These are phyloP conservation scores for Ambrosia artemisiifolia DNA, from an alignment of 129 eudicot genomes.

Conservation along the genomic window DNA sequence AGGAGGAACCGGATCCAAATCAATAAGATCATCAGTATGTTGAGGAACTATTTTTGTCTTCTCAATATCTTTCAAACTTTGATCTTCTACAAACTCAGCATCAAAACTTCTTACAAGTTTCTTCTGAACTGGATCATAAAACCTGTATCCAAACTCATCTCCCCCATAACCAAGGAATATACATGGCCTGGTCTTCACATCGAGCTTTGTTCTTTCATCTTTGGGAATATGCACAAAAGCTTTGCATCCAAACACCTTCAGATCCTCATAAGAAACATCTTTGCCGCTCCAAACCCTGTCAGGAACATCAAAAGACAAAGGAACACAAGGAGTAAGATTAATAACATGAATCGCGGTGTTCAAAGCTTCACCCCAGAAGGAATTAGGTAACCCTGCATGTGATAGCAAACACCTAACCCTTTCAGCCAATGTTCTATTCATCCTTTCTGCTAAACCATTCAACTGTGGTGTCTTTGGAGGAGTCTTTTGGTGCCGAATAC, in stretches of 20 bases:
- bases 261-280: background rate
- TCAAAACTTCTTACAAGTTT: no score
- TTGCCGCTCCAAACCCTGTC: background rate
- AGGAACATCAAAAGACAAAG: background rate
- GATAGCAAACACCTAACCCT: background rate
- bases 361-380: background rate
- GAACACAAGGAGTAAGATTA: background rate
- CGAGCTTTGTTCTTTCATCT: background rate
- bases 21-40: no score
- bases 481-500: no score
- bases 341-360: background rate
- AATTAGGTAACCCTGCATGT: background rate
- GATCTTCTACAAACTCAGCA: no score
- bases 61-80: no score
- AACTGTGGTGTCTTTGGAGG: no score
- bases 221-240: background rate
- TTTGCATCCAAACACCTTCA: background rate
- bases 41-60: no score
- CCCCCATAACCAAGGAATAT: background rate
- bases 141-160: background rate
- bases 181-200: background rate
- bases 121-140: background rate
- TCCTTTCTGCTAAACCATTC: no score
- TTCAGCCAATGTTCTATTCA: no score
- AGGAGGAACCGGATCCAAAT: no score